Percentiles rank a stretch among this genome's conserved stretches.
phyloP scores from a whole-genome alignment of 2,329 filamentous ascomycete genomes.

The Aspergillus aculeatinus region DNA sequence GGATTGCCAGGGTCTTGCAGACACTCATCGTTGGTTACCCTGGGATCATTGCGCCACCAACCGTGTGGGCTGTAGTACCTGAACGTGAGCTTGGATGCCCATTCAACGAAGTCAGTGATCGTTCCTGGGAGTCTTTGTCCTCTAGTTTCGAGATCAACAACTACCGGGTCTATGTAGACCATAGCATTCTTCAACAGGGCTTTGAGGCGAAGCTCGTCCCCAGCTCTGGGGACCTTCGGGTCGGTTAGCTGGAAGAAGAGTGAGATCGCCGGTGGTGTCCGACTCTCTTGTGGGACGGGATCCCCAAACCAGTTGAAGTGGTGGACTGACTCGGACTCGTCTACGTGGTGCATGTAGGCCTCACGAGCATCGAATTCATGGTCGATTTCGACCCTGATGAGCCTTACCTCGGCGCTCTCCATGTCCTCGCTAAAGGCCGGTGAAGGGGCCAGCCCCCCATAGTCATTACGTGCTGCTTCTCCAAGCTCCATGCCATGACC shows the following conservation, averaged over 20 bases:
- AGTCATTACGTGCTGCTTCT: neutral
- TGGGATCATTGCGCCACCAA: conserved; percentile 15
- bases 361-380: neutral
- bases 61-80: conserved; percentile 29
- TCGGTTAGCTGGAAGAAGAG: conserved; percentile 21
- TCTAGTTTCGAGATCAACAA: conserved; percentile 13
- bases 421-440: neutral
- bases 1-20: conserved; percentile 13
- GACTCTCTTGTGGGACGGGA: conserved; percentile 13
- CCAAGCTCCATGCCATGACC: no score
- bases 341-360: neutral
- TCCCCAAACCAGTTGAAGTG: conserved; percentile 29
- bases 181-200: conserved; percentile 19
- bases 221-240: conserved; percentile 12
- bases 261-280: conserved; percentile 22
- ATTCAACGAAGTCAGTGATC: conserved; percentile 14
- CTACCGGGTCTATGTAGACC: conserved; percentile 24
- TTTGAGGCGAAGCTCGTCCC: conserved; percentile 10
- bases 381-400: neutral
- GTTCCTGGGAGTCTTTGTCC: neutral
- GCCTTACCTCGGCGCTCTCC: neutral
- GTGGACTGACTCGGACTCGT: conserved; percentile 14
- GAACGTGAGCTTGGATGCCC: conserved; percentile 12
- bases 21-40: neutral
- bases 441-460: neutral